A percentile compares a stretch with the other conserved stretches of the same genome.
Conservation (phyloP, 371 early-diverging fungal genomes). For the Phascolomyces articulosus region DNA sequence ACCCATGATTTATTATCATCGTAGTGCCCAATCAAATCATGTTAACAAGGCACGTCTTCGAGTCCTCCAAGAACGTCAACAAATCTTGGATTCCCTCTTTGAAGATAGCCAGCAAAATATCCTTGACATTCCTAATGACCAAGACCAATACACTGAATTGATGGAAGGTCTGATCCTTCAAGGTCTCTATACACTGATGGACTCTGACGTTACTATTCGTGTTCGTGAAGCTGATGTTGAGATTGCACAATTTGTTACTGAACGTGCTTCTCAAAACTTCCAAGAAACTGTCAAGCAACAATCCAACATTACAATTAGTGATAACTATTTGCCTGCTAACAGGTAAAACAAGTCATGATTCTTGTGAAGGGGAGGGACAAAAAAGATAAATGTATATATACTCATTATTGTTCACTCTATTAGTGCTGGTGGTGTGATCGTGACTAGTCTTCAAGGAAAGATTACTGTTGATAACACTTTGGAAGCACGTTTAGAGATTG, state of each 20-base stretch:
- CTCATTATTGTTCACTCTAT: not conserved
- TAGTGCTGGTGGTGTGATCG: slow-evolving; percentile 91
- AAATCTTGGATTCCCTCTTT: slow-evolving; percentile 81
- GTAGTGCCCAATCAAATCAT: slow-evolving; percentile 91
- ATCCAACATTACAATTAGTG: slow-evolving; percentile 59
- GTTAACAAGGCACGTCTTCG: slow-evolving; percentile 94
- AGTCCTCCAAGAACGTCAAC: slow-evolving; percentile 88
- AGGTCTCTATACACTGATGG: slow-evolving; percentile 86
- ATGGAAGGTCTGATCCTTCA: slow-evolving; percentile 79
- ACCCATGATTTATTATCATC: too few species aligned
- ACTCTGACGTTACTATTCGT: slow-evolving; percentile 69
- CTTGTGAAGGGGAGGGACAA: not conserved
- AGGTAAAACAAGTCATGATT: slow-evolving; percentile 27
- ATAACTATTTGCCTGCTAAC: slow-evolving; percentile 54
- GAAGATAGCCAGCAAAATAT: slow-evolving; percentile 63
- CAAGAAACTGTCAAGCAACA: slow-evolving; percentile 56
- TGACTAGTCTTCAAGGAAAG: slow-evolving; percentile 76
- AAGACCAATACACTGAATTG: slow-evolving; percentile 59
- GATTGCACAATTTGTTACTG: slow-evolving; percentile 62
- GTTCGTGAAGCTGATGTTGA: slow-evolving; percentile 77
- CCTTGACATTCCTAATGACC: slow-evolving; percentile 56
- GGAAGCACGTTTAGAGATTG: slow-evolving; percentile 84
- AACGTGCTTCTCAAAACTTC: slow-evolving; percentile 62
- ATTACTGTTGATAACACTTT: slow-evolving; percentile 90
- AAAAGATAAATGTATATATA: not conserved